Conservation (phyloP, 352 stramenopile species). For the Phytophthora europaea region DNA sequence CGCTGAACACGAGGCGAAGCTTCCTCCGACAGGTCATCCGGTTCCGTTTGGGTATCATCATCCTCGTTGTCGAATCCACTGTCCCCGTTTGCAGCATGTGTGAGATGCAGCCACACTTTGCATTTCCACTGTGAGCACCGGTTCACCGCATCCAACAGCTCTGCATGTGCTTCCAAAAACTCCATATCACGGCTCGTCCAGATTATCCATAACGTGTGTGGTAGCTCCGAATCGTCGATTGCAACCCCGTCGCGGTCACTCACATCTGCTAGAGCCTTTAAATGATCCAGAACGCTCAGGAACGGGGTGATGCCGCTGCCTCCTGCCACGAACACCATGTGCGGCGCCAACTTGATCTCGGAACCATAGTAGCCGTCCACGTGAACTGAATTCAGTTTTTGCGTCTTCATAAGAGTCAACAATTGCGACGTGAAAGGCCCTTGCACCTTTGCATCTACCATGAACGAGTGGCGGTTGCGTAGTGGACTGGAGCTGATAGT, state of each 20-base stretch:
- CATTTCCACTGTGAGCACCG: conserved; percentile 53
- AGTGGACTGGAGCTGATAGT: conserved; percentile 77
- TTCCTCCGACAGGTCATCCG: conserved; percentile 40
- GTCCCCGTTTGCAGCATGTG: conserved; percentile 23
- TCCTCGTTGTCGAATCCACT: conserved; percentile 33
- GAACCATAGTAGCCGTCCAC: conserved; percentile 84
- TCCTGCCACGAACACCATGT: conserved; percentile 80
- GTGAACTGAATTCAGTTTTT: conserved; percentile 53
- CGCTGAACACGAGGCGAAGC: conserved; percentile 43
- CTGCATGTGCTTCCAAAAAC: conserved; percentile 50
- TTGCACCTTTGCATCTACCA: conserved; percentile 72
- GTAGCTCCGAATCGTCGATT: conserved; percentile 37
- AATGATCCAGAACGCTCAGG: conserved; percentile 68
- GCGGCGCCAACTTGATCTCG: conserved; percentile 47
- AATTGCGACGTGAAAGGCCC: conserved; percentile 65
- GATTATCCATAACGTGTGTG: conserved; percentile 58
- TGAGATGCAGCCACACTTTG: conserved; percentile 63
- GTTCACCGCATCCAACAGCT: conserved; percentile 59
- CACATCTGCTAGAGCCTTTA: conserved; percentile 46
- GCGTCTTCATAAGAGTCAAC: conserved; percentile 52
- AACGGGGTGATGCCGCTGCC: conserved; percentile 84
- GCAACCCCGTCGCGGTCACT: conserved; percentile 19
- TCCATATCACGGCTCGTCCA: conserved; percentile 66
- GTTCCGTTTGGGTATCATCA: conserved; percentile 45
- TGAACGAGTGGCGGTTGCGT: conserved; percentile 49